Evolutionary conservation across 1,139 yeast genomes (phyloP), one percentile per base, ranked within the genome.

Genomic region (Nematodospora anomalae): DNA sequence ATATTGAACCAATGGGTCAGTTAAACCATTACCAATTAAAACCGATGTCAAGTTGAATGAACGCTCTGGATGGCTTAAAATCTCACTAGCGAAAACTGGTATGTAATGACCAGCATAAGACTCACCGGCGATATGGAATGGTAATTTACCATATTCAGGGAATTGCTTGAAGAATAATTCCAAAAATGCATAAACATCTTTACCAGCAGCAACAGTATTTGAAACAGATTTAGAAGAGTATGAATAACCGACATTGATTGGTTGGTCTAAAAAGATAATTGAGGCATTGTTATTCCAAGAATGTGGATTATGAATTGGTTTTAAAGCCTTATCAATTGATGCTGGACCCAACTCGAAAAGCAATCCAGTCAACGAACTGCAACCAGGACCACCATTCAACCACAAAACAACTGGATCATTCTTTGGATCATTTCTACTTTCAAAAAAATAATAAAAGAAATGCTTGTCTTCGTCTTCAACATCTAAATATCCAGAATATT

Each of bases 31-130:
- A 57, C 98, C 98, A 56, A 92, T 90, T 63, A 92, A 67, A 29
- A 92, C 88, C 5, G 97, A 87, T 16, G 90, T 74, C 58, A 92
- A 75, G 60, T 89, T 79, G 70, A 92, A 90, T 43, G 80, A 73
- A 60, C 95, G 83, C 53, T 85, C 88, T 22, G 60, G 60, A 58
- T 88, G 95, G 16, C 80, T 73, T 54, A 89, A 66, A 50, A 92
- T 90, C 64, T 90, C 96, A 35, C 83, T 66, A 15, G 97, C 96
- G 60, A 92, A 86, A 7, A 80, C 90, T 22, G 97, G 98, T 50
- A 92, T 89, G 64, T 92, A 92, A 62, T 92, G 97, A 45, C 98
- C 98, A 38, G 96, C 98, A 58, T 92, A 92, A n/a, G 96, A 87
- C 67, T 92, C 97, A 52, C 97, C 98, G 32, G 97, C 95, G 64